phyloP scores from a whole-genome alignment of 2,329 filamentous ascomycete genomes.

The Furcasterigmium furcatum region DNA sequence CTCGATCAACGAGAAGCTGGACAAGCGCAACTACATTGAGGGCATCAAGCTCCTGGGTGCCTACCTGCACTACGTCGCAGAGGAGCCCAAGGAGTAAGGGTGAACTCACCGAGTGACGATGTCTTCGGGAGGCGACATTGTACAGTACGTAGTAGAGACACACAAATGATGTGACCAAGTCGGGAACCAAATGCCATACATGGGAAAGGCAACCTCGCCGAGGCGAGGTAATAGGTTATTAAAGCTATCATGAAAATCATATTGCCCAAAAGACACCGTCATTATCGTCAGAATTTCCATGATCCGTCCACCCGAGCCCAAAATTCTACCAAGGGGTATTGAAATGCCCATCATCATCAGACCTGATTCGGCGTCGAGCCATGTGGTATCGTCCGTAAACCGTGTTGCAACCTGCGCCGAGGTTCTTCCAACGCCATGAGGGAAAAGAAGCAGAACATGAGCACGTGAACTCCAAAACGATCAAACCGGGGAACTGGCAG shows the following conservation, averaged over 20 bases:
- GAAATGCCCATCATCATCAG: not conserved
- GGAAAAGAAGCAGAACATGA: not conserved
- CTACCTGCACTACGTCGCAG: slow-evolving; percentile 93
- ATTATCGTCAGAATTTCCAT: too few species aligned
- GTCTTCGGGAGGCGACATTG: not conserved
- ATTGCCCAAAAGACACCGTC: too few species aligned
- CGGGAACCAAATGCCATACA: not conserved
- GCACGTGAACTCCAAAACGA: too few species aligned
- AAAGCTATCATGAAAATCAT: not conserved
- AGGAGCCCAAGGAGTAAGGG: slow-evolving; percentile 62
- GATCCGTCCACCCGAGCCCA: too few species aligned
- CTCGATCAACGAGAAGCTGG: slow-evolving; percentile 97
- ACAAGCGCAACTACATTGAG: slow-evolving; percentile 97
- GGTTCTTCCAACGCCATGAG: not conserved
- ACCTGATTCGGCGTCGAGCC: not conserved
- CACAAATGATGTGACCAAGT: too few species aligned
- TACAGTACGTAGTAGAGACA: not conserved
- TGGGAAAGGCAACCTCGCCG: not conserved
- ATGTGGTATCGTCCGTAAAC: not conserved
- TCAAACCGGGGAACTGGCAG: too few species aligned
- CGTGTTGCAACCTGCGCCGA: not conserved
- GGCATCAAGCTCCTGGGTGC: slow-evolving; percentile 93
- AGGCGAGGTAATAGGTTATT: too few species aligned
- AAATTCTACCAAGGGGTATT: not conserved
- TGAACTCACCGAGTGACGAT: not conserved